Conservation (phyloP, 768 basidiomycete species). For the Auricularia heimuer region DNA sequence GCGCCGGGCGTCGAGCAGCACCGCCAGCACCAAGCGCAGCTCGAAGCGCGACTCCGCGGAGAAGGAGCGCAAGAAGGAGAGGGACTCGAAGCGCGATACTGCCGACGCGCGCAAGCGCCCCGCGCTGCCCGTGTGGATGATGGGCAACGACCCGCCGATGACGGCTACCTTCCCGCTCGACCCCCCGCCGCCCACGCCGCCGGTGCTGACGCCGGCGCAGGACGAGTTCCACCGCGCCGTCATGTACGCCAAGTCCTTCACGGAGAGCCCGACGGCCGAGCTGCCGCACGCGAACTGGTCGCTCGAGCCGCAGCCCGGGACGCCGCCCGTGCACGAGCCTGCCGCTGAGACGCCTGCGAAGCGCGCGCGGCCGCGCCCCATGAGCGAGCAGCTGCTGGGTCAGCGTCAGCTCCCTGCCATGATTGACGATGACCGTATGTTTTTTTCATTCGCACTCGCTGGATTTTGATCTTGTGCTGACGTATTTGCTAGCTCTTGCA, state of each 20-base stretch:
- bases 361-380: constrained; percentile 42
- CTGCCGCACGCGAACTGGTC: not conserved
- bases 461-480: constrained; percentile 1
- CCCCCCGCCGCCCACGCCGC: not conserved
- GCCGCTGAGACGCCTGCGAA: constrained; percentile 23
- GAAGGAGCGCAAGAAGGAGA: not conserved
- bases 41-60: not conserved
- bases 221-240: not conserved
- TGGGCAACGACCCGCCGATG: not conserved
- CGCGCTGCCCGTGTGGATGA: not conserved
- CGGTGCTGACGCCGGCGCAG: not conserved
- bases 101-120: not conserved
- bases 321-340: not conserved
- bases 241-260: not conserved
- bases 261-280: not conserved
- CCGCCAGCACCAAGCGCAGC: not conserved
- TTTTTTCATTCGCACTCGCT: not conserved
- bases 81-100: not conserved
- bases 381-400: constrained; percentile 54
- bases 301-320: not conserved
- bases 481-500: not conserved
- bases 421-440: constrained; percentile 44
- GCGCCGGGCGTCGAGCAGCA: not conserved
- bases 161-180: not conserved
- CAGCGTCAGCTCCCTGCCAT: not conserved